A percentile compares a stretch with the other conserved stretches of the same genome.
Evolutionary conservation across 2,329 filamentous ascomycete species (phyloP).

Genomic region (Aspergillus aculeatus): DNA sequence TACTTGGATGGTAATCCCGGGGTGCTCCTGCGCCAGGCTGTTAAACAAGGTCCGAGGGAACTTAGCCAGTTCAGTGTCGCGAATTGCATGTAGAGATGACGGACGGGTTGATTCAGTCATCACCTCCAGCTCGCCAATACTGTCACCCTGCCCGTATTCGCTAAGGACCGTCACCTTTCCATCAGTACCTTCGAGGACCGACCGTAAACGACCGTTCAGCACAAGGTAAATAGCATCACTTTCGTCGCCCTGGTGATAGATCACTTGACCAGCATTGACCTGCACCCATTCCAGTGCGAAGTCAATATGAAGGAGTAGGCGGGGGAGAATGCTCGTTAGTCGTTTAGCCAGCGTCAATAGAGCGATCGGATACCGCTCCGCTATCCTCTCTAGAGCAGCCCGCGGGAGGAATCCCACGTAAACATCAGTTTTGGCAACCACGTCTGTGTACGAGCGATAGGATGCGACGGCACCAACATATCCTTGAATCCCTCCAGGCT

Average conservation of each 20-base stretch:
- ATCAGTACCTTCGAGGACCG: slow-evolving; percentile 77
- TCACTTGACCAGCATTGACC: slow-evolving; percentile 89
- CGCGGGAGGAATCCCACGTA: slow-evolving; percentile 94
- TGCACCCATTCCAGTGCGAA: slow-evolving; percentile 99
- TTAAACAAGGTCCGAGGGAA: slow-evolving; percentile 96
- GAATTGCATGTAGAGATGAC: slow-evolving; percentile 89
- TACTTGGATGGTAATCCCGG: slow-evolving; percentile 97
- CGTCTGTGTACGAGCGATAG: slow-evolving; percentile 93
- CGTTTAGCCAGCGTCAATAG: slow-evolving; percentile 94
- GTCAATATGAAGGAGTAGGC: slow-evolving; percentile 91
- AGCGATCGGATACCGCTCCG: slow-evolving; percentile 88
- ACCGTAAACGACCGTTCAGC: slow-evolving; percentile 83
- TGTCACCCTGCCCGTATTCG: slow-evolving; percentile 96
- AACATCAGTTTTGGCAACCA: slow-evolving; percentile 95
- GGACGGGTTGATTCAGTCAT: slow-evolving; percentile 91
- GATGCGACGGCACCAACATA: slow-evolving; percentile 94
- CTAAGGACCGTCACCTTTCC: slow-evolving; percentile 82
- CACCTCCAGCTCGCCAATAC: slow-evolving; percentile 94
- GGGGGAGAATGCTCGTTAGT: slow-evolving; percentile 82
- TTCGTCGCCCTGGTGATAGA: slow-evolving; percentile 90
- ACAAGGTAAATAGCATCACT: slow-evolving; percentile 99
- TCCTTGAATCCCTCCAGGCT: slow-evolving; percentile 88
- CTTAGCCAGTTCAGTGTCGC: slow-evolving; percentile 93
- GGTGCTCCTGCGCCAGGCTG: slow-evolving; percentile 93
- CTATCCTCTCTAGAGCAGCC: slow-evolving; percentile 81